phyloP scores from a whole-genome alignment of 371 early-diverging fungal genomes.

The Mortierella polycephala region DNA sequence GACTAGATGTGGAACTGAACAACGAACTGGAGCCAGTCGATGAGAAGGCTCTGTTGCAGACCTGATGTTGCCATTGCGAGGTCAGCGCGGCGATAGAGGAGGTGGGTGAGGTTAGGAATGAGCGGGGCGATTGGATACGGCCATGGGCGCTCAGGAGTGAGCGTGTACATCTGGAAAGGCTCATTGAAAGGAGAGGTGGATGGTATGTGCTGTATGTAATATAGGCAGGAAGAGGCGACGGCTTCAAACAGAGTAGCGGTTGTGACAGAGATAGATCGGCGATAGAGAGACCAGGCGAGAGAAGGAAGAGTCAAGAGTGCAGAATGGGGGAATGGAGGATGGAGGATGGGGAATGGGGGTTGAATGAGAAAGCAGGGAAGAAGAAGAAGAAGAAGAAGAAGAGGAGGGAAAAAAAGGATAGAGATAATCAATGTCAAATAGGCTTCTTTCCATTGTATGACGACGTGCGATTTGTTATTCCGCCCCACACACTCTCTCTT shows the following conservation, averaged over 20 bases:
- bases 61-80: background rate
- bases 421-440: background rate
- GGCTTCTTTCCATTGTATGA: background rate
- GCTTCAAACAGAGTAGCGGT: background rate
- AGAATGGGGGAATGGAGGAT: background rate
- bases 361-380: background rate
- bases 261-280: background rate
- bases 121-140: constrained; percentile 7
- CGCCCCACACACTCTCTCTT: no score
- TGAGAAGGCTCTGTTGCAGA: background rate
- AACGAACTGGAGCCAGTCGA: constrained; percentile 13
- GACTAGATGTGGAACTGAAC: constrained; percentile 21
- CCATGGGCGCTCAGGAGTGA: constrained; percentile 22
- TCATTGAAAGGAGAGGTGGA: constrained; percentile 23
- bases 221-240: background rate
- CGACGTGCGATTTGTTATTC: background rate
- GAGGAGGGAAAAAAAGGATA: background rate
- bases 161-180: constrained; percentile 22
- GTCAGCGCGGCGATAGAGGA: background rate
- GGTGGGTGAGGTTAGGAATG: background rate
- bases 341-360: background rate
- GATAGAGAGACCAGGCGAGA: background rate
- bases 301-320: background rate
- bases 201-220: background rate
- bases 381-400: background rate